Evolutionary conservation across 768 basidiomycete species (phyloP).

Genomic region (Candolleomyces eurysporus): DNA sequence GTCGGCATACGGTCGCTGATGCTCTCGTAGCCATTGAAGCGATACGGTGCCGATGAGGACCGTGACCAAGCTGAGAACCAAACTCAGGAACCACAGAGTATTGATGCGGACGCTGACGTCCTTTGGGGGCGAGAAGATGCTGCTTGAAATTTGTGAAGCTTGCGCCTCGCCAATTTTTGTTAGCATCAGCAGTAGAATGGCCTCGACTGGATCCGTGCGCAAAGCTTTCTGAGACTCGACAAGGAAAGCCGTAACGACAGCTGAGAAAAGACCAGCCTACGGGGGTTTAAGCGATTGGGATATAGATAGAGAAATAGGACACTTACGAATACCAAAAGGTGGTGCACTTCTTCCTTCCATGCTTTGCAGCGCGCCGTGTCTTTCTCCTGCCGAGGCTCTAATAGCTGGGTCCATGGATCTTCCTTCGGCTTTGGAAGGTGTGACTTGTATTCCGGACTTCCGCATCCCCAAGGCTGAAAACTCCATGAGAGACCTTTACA

Average conservation of each 20-base stretch:
- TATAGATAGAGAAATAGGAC: too few relatives aligned
- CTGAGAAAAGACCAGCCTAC: conserved; percentile 17
- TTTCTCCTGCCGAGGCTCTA: too few relatives aligned
- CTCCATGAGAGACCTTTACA: too few relatives aligned
- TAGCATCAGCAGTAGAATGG: background rate
- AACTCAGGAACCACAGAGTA: conserved; percentile 18
- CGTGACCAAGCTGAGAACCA: conserved; percentile 16
- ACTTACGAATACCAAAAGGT: too few relatives aligned
- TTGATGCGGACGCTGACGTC: conserved; percentile 9
- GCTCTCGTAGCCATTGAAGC: conserved; percentile 22
- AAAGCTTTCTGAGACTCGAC: conserved; percentile 23
- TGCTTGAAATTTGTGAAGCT: background rate
- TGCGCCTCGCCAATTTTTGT: background rate
- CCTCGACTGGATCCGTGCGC: conserved; percentile 15
- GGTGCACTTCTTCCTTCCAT: too few relatives aligned
- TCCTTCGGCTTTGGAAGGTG: too few relatives aligned
- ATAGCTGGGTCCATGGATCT: too few relatives aligned
- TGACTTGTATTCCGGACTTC: too few relatives aligned
- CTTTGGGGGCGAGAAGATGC: background rate
- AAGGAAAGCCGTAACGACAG: conserved; percentile 24
- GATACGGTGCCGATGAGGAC: conserved; percentile 18
- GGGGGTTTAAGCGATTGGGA: too few relatives aligned
- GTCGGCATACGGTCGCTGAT: conserved; percentile 9
- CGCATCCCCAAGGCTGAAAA: too few relatives aligned
- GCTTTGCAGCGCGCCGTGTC: too few relatives aligned